Percentiles rank a stretch among this genome's conserved stretches.
phyloP scores from a whole-genome alignment of 129 eudicot genomes.

The Flaveria trinervia region DNA sequence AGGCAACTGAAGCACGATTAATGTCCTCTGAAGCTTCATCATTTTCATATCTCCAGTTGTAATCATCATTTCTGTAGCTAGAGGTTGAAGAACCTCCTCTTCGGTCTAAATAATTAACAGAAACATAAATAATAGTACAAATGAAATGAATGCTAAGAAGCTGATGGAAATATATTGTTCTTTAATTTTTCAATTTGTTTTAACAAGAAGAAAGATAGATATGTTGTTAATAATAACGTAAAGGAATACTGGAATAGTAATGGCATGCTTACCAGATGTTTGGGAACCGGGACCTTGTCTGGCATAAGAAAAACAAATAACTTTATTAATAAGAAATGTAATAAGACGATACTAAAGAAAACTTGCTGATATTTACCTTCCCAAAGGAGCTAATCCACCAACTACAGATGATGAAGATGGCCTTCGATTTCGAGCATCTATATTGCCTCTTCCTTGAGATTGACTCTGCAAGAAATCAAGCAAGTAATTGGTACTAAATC shows the following conservation, averaged over 20 bases:
- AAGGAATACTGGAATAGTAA: neutral
- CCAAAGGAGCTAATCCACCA: conserved; percentile 91
- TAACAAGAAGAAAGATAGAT: neutral
- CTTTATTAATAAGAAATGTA: conserved; percentile 16
- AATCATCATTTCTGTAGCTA: conserved; percentile 79
- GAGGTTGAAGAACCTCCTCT: conserved; percentile 82
- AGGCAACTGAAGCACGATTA: conserved; percentile 65
- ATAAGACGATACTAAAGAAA: conserved; percentile 7
- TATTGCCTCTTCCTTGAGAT: conserved; percentile 69
- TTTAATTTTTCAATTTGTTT: neutral
- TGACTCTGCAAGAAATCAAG: conserved; percentile 44
- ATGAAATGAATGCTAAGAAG: neutral
- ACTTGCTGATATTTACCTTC: conserved; percentile 53
- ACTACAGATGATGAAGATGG: conserved; percentile 89
- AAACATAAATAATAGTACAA: conserved; percentile 5
- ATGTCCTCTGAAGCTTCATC: conserved; percentile 75
- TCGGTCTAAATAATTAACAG: conserved; percentile 50
- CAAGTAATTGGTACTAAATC: neutral
- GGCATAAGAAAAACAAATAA: conserved; percentile 26
- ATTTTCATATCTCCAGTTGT: conserved; percentile 85
- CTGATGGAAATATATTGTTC: neutral
- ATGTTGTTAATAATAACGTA: neutral
- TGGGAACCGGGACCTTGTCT: conserved; percentile 73
- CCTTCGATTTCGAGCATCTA: conserved; percentile 71
- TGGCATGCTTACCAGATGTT: conserved; percentile 71